phyloP scores from a whole-genome alignment of 768 basidiomycete species.

The Lyophyllum atratum region DNA sequence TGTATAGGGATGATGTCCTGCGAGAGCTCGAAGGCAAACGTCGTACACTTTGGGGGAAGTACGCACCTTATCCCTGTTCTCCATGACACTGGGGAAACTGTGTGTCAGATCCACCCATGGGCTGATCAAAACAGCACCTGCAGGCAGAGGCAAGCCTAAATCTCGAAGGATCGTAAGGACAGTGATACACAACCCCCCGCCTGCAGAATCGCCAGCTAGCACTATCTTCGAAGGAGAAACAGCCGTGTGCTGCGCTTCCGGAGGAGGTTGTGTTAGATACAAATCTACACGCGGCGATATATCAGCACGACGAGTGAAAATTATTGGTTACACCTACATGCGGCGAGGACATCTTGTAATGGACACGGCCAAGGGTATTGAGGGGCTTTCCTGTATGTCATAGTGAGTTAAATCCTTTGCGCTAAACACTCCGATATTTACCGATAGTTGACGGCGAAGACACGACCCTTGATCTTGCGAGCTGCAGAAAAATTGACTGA shows the following conservation, averaged over 20 bases:
- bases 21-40: not conserved
- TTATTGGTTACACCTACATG: conserved; percentile 44
- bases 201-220: conserved; percentile 80
- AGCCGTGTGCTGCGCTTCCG: conserved; percentile 60
- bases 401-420: conserved; percentile 12
- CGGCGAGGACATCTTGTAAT: conserved; percentile 74
- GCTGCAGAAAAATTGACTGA: conserved; percentile 39
- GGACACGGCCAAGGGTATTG: conserved; percentile 86
- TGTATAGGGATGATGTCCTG: conserved; percentile 71
- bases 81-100: conserved; percentile 74
- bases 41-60: not conserved
- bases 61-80: conserved; percentile 62
- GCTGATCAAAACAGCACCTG: conserved; percentile 76
- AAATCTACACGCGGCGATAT: conserved; percentile 45
- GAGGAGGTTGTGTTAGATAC: conserved; percentile 73
- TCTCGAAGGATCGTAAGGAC: conserved; percentile 69
- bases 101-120: conserved; percentile 90
- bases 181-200: conserved; percentile 65
- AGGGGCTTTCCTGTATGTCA: conserved; percentile 71
- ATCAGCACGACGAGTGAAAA: not conserved
- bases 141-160: conserved; percentile 65
- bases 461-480: conserved; percentile 69
- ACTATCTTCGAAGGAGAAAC: conserved; percentile 70
- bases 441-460: conserved; percentile 64
- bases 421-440: conserved; percentile 1